These are phyloP conservation scores for Metschnikowia corniflorae DNA, from an alignment of 805 yeast genomes.

Conservation along the genomic window DNA sequence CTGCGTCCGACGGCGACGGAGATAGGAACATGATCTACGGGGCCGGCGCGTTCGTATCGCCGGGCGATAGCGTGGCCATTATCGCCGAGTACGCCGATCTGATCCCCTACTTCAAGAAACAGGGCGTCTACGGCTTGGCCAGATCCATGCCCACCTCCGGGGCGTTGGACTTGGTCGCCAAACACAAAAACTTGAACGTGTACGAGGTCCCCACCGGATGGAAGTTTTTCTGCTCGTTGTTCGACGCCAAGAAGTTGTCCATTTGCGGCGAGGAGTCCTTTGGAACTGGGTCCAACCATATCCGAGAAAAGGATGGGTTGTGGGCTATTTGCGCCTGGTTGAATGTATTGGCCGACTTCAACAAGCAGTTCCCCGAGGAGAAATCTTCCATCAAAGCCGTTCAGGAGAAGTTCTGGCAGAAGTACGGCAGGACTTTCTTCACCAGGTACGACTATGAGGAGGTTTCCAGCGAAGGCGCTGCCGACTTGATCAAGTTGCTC, in stretches of 20 bases:
- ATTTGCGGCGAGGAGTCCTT: slow-evolving; percentile 98
- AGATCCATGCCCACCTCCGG: slow-evolving; percentile 97
- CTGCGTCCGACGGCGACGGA: slow-evolving; percentile 99
- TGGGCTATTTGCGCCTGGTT: slow-evolving; percentile 99
- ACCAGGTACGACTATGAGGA: slow-evolving; percentile 93
- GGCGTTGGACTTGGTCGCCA: slow-evolving; percentile 90
- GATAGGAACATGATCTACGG: slow-evolving; percentile 99
- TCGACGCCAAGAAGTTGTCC: slow-evolving; percentile 88
- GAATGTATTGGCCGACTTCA: slow-evolving; percentile 85
- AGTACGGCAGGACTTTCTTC: slow-evolving; percentile 95
- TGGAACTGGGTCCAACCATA: slow-evolving; percentile 97
- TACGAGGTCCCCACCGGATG: slow-evolving; percentile 99
- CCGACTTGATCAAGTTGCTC: slow-evolving; percentile 53
- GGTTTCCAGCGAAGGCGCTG: slow-evolving; percentile 73
- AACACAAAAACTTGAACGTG: slow-evolving; percentile 62
- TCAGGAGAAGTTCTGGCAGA: slow-evolving; percentile 82
- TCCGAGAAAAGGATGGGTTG: slow-evolving; percentile 95
- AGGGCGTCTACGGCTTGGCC: slow-evolving; percentile 89
- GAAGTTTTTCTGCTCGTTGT: slow-evolving; percentile 95
- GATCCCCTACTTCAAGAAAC: slow-evolving; percentile 87
- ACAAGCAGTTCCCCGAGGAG: slow-evolving; percentile 52
- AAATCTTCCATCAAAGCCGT: slow-evolving; percentile 70
- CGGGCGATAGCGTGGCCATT: slow-evolving; percentile 97
- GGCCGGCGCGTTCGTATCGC: slow-evolving; percentile 89
- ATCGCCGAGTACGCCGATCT: slow-evolving; percentile 87